These are phyloP conservation scores for Picea abies DNA, from an alignment of 83 land plant species.

Conservation along the genomic window DNA sequence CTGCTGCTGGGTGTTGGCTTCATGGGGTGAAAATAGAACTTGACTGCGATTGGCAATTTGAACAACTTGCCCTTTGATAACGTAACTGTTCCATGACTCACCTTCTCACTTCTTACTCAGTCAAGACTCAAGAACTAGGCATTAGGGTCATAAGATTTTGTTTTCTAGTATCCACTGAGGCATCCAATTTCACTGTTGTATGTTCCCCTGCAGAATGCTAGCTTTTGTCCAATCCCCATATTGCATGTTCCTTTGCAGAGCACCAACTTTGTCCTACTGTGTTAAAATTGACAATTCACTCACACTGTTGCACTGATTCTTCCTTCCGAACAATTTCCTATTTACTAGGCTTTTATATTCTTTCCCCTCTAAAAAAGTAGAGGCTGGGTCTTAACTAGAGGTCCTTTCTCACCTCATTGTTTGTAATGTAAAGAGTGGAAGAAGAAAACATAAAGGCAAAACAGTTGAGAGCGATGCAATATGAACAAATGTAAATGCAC, in stretches of 20 bases:
- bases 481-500: not conserved
- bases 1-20: not conserved
- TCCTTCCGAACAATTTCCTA: not conserved
- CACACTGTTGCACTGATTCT: not conserved
- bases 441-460: not conserved
- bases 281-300: not conserved
- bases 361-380: not conserved
- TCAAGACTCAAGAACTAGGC: not conserved
- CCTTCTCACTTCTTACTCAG: too few relatives aligned
- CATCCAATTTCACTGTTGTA: not conserved
- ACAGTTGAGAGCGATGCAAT: not conserved
- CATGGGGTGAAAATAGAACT: not conserved
- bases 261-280: not conserved
- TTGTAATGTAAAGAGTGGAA: not conserved
- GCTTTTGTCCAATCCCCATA: not conserved
- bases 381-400: not conserved
- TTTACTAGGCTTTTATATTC: not conserved
- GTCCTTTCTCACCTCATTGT: not conserved
- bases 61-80: not conserved
- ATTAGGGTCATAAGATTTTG: not conserved
- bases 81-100: too few relatives aligned
- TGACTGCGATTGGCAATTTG: not conserved
- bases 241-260: not conserved
- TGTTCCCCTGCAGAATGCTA: not conserved
- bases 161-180: not conserved